Percentiles rank a stretch among this genome's conserved stretches.
These are phyloP conservation scores for Calycina herbarum DNA, from an alignment of 2,329 filamentous ascomycete species.

Conservation along the genomic window DNA sequence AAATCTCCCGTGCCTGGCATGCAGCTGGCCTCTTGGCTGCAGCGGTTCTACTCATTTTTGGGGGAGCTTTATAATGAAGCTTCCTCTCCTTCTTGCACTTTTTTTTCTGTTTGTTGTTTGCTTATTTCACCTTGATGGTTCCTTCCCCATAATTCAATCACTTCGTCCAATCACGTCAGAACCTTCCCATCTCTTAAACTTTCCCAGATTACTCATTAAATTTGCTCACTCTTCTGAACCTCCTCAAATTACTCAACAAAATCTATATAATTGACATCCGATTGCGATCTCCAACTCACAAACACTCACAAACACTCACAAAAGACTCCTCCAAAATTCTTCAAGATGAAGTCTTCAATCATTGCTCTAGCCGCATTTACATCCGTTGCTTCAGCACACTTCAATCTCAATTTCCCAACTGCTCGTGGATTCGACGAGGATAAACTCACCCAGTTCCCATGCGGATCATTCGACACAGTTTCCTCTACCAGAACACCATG, in stretches of 20 bases:
- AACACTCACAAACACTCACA: neutral
- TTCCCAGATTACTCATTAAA: neutral
- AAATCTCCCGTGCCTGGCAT: constrained; percentile 2
- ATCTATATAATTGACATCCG: neutral
- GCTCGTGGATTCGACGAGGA: constrained; percentile 48
- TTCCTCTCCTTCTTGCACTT: neutral
- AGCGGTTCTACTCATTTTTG: neutral
- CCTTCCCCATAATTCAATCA: neutral
- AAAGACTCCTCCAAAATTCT: neutral
- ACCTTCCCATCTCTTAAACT: neutral
- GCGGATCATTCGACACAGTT: constrained; percentile 48
- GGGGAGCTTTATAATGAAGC: constrained; percentile 3
- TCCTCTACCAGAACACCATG: constrained; percentile 47
- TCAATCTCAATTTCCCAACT: constrained; percentile 53
- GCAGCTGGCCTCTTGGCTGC: constrained; percentile 8
- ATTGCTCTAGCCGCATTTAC: constrained; percentile 41
- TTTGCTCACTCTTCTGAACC: neutral
- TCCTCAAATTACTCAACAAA: neutral
- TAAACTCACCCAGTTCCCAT: constrained; percentile 41
- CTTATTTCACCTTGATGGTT: neutral
- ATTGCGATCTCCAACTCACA: neutral
- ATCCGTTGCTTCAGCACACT: constrained; percentile 54
- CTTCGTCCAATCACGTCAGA: neutral
- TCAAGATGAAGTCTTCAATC: constrained; percentile 30
- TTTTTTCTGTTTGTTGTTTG: neutral